phyloP scores from a whole-genome alignment of 2,329 filamentous ascomycete species.

The Colletotrichum limetticola region DNA sequence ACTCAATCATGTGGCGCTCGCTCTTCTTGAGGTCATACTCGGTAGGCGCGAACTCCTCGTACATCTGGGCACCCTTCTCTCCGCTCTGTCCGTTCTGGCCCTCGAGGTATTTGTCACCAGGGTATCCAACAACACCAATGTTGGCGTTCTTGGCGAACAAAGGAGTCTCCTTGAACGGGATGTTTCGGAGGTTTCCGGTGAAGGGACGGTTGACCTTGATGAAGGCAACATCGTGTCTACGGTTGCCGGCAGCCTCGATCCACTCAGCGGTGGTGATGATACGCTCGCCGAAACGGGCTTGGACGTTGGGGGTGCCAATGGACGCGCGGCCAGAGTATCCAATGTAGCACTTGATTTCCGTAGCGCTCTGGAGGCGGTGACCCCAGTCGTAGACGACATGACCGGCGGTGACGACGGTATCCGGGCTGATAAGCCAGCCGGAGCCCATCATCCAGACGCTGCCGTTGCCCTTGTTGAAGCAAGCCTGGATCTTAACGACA shows the following conservation, averaged over 20 bases:
- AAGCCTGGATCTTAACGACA: slow-evolving; percentile 29
- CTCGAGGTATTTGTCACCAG: slow-evolving; percentile 40
- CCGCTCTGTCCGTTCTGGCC: neutral
- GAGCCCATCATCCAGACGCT: slow-evolving; percentile 38
- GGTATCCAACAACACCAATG: slow-evolving; percentile 48
- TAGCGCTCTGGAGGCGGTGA: slow-evolving; percentile 36
- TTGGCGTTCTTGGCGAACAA: neutral
- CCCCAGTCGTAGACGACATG: slow-evolving; percentile 40
- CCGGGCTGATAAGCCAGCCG: slow-evolving; percentile 38
- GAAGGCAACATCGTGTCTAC: slow-evolving; percentile 40
- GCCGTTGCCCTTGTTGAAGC: slow-evolving; percentile 16
- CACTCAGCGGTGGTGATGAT: slow-evolving; percentile 40
- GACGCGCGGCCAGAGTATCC: slow-evolving; percentile 44
- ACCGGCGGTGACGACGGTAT: slow-evolving; percentile 38
- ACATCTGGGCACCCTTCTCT: slow-evolving; percentile 46
- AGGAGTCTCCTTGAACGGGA: slow-evolving; percentile 38
- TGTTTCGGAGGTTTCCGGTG: slow-evolving; percentile 37
- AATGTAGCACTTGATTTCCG: slow-evolving; percentile 46
- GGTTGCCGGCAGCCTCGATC: slow-evolving; percentile 30
- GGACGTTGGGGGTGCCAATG: slow-evolving; percentile 16
- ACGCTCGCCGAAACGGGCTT: slow-evolving; percentile 34
- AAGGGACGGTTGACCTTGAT: slow-evolving; percentile 40
- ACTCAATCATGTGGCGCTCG: slow-evolving; percentile 43
- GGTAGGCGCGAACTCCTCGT: slow-evolving; percentile 41
- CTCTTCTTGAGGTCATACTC: slow-evolving; percentile 39